Base-by-base conservation (phyloP, 495 filamentous ascomycete species). In the Aspergillus cristatus region DNA sequence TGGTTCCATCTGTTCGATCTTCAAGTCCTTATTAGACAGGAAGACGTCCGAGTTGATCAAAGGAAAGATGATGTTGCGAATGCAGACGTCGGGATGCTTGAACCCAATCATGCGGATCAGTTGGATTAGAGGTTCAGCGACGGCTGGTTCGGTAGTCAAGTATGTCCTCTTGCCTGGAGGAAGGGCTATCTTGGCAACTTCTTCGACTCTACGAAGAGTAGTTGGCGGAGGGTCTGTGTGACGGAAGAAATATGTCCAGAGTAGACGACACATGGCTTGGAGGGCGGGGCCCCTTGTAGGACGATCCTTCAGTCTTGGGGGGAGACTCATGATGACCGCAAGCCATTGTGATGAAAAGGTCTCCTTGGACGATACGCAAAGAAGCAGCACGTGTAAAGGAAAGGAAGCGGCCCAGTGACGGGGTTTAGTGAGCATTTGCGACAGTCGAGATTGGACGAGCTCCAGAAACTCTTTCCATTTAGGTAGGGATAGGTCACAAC, bases 231-330 rank as follows among this genome's bases (percentile, higher is more conserved):
- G 63, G 40, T 97, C 93, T 3, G 72, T 75, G 62, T 81, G 71
- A 14, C 89, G 78, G 56, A 94, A 94, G 16, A 97, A 73, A 62
- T 95, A 99, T 1, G 86, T 89, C 91, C 91, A 99, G 2, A 94
- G 67, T n/a, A 99, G 68, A 38, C 89, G 80, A 28, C 89, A 94
- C 30, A 96, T 78, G 12, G 86, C 87, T 47, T 94, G 83, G 25
- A 99, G 71, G 33, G 84, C 87, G 15, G 82, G 70, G n/a, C 81
- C 80, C 50, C 84, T 74, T 7, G 83, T 80, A 30, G 71, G 70
- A 17, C 89, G 77, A 55, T 97, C 91, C 47, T 91, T 94, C 20
- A 94, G 67, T 47, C 77, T 81, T 10, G 81, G 65, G 32, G 88
- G 83, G 12, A 91, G 68, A 26, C 78, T 76, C 26, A 81, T 71